phyloP scores from a whole-genome alignment of 208 protist genomes.

The Trypanosoma rangeli region DNA sequence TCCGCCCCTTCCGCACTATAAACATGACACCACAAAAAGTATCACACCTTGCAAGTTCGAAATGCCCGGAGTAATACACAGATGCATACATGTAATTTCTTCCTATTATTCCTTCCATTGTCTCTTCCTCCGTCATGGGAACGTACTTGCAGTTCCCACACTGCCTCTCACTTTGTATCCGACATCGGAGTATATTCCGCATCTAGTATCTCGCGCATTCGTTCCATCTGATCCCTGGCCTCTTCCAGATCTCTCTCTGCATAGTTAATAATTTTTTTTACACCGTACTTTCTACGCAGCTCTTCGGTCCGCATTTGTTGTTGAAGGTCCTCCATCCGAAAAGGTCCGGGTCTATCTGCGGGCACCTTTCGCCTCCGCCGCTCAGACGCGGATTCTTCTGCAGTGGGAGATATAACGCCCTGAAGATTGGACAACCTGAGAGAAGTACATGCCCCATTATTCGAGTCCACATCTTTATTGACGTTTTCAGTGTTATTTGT shows the following conservation, averaged over 20 bases:
- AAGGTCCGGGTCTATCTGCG: not conserved
- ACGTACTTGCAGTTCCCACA: not conserved
- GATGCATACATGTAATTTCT: no score
- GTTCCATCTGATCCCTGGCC: slow-evolving; percentile 6
- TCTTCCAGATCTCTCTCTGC: slow-evolving; percentile 9
- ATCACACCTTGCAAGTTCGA: no score
- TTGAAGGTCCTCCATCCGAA: slow-evolving; percentile 13
- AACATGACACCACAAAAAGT: no score
- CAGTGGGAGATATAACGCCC: no score
- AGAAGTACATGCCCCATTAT: no score
- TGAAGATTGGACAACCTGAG: no score
- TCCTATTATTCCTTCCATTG: not conserved
- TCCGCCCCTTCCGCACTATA: no score
- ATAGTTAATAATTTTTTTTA: slow-evolving; percentile 28
- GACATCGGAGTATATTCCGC: not conserved
- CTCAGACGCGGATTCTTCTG: not conserved
- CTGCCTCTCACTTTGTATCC: not conserved
- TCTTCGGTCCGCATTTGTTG: slow-evolving; percentile 7
- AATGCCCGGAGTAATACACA: no score
- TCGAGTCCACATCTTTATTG: no score
- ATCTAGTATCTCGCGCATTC: slow-evolving; percentile 8
- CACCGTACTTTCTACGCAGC: slow-evolving; percentile 6
- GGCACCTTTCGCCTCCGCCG: not conserved
- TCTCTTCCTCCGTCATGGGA: not conserved
- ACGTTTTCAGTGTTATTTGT: no score